phyloP scores from a whole-genome alignment of 495 filamentous ascomycete species.

The Neurospora sublineolata region DNA sequence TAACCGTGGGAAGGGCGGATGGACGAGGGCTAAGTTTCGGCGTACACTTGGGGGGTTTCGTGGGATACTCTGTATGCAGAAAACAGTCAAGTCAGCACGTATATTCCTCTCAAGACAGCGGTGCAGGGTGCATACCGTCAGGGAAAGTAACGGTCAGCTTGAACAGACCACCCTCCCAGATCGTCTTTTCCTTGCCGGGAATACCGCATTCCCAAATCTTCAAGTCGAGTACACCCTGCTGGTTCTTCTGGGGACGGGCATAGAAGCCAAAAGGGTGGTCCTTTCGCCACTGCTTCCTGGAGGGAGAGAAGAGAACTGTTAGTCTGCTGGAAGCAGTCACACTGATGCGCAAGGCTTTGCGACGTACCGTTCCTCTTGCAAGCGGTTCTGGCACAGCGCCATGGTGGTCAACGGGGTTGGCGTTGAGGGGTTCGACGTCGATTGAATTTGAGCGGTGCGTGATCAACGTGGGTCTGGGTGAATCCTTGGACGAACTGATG shows the following conservation, averaged over 20 bases:
- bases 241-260: constrained; percentile 71
- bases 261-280: constrained; percentile 98
- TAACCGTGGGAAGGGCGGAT: constrained; percentile 3
- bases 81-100: constrained; percentile 7
- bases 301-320: background rate
- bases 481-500: background rate
- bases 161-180: constrained; percentile 94
- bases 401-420: constrained; percentile 34
- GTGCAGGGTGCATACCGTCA: constrained; percentile 56
- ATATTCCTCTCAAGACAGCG: background rate
- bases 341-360: background rate
- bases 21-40: constrained; percentile 3
- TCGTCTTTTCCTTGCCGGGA: constrained; percentile 86
- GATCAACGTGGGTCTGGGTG: background rate
- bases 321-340: background rate
- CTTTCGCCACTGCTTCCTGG: constrained; percentile 87
- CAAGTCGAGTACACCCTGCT: constrained; percentile 73
- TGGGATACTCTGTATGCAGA: constrained; percentile 72
- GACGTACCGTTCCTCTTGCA: constrained; percentile 80
- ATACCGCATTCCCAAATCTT: constrained; percentile 96
- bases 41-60: constrained; percentile 96
- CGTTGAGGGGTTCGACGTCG: constrained; percentile 2
- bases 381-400: constrained; percentile 78
- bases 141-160: constrained; percentile 89
- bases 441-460: constrained; percentile 9